Conservation (phyloP, 2,329 filamentous ascomycete genomes). For the Elsinoe fawcettii region DNA sequence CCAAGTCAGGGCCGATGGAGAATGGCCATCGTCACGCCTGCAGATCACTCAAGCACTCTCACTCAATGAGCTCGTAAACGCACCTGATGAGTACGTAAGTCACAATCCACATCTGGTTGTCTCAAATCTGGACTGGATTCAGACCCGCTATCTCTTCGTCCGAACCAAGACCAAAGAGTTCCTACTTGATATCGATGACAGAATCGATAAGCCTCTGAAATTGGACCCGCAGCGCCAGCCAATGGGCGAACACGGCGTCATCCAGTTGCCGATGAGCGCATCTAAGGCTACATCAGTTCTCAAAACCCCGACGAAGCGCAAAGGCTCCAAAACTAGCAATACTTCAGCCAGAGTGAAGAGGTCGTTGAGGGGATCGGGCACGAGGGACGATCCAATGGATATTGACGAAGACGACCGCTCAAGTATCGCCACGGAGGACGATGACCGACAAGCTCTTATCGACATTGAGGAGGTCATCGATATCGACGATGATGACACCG, state of each 20-base stretch:
- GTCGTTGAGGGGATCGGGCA: constrained; percentile 23
- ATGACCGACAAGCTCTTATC: constrained; percentile 40
- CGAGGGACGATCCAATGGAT: constrained; percentile 27
- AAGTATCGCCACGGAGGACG: constrained; percentile 44
- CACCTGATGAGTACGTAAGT: constrained; percentile 53
- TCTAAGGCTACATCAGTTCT: constrained; percentile 34
- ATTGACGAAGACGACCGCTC: constrained; percentile 18
- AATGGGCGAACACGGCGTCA: constrained; percentile 31
- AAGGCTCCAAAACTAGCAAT: constrained; percentile 17
- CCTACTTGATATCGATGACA: constrained; percentile 17
- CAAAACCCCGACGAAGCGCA: constrained; percentile 15
- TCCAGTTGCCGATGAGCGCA: constrained; percentile 49
- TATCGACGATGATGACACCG: background rate
- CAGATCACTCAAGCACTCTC: constrained; percentile 55
- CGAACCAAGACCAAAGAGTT: constrained; percentile 23
- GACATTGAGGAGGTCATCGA: constrained; percentile 15
- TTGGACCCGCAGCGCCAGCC: constrained; percentile 39
- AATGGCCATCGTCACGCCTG: constrained; percentile 62
- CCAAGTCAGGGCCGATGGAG: background rate
- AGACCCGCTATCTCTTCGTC: constrained; percentile 77
- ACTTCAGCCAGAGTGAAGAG: constrained; percentile 21
- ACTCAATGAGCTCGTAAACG: constrained; percentile 80
- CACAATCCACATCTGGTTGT: constrained; percentile 61
- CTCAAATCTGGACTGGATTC: constrained; percentile 72
- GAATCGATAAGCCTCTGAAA: constrained; percentile 23